A percentile compares a stretch with the other conserved stretches of the same genome.
phyloP scores from a whole-genome alignment of 768 basidiomycete genomes.

The Trametes sanguinea region DNA sequence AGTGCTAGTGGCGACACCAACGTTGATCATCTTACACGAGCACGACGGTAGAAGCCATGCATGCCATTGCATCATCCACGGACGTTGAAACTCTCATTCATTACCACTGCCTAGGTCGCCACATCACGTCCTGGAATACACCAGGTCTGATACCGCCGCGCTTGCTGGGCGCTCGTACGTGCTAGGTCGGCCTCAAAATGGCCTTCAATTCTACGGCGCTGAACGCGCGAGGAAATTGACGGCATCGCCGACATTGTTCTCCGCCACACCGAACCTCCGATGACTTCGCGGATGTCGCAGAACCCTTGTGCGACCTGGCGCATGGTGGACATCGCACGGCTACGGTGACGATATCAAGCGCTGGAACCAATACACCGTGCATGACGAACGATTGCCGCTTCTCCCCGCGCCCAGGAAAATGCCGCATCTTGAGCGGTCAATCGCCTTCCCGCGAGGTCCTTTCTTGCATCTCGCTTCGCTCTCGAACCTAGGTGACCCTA shows the following conservation, averaged over 20 bases:
- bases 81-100: background rate
- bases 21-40: background rate
- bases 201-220: too few species aligned
- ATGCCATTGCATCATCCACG: background rate
- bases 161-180: background rate
- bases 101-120: background rate
- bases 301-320: too few species aligned
- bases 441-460: constrained; percentile 1
- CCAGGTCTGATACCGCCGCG: background rate
- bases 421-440: background rate
- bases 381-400: background rate
- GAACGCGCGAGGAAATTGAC: too few species aligned
- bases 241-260: too few species aligned
- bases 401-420: background rate
- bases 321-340: too few species aligned
- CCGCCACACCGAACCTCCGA: too few species aligned
- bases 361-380: too few species aligned
- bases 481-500: too few species aligned
- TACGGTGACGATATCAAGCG: too few species aligned
- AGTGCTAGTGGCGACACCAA: background rate
- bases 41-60: background rate
- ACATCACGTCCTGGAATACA: background rate
- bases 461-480: background rate
- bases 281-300: too few species aligned
- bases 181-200: too few species aligned